Percentiles rank a stretch among this genome's conserved stretches.
These are phyloP conservation scores for Leccinum subtestaceum DNA, from an alignment of 768 basidiomycete genomes.

Conservation along the genomic window DNA sequence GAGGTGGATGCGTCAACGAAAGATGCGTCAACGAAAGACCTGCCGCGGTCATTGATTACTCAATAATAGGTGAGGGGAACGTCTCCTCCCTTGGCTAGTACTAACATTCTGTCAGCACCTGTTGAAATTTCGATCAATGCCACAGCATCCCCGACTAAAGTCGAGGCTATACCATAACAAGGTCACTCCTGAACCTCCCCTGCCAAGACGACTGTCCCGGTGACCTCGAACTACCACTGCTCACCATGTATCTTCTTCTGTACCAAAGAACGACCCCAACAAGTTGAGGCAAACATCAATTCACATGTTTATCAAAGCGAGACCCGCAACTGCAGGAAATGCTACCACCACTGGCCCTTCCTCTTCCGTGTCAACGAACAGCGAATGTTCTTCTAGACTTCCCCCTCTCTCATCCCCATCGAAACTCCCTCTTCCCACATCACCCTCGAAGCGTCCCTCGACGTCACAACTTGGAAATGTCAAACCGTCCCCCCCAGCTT, in stretches of 20 bases:
- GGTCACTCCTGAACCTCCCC: conserved; percentile 3
- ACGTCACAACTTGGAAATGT: conserved; percentile 6
- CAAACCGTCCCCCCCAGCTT: conserved; percentile 3
- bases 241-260: conserved; percentile 7
- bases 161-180: conserved; percentile 4
- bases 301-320: conserved; percentile 18
- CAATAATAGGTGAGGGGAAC: conserved; percentile 3
- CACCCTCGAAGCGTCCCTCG: conserved; percentile 17
- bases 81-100: background rate
- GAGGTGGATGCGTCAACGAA: too few species aligned
- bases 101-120: conserved; percentile 9
- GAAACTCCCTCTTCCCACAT: conserved; percentile 26
- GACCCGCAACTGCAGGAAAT: background rate
- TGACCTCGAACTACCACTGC: conserved; percentile 1
- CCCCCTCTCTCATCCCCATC: conserved; percentile 23
- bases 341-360: background rate
- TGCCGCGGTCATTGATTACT: background rate
- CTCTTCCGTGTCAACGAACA: conserved; percentile 7
- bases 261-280: conserved; percentile 6
- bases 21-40: background rate
- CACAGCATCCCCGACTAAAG: background rate
- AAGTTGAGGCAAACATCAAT: conserved; percentile 23
- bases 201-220: conserved; percentile 3
- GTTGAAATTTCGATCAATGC: background rate
- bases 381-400: conserved; percentile 8